These are phyloP conservation scores for Globisporangium megalacanthum DNA, from an alignment of 352 stramenopile genomes.

Conservation along the genomic window DNA sequence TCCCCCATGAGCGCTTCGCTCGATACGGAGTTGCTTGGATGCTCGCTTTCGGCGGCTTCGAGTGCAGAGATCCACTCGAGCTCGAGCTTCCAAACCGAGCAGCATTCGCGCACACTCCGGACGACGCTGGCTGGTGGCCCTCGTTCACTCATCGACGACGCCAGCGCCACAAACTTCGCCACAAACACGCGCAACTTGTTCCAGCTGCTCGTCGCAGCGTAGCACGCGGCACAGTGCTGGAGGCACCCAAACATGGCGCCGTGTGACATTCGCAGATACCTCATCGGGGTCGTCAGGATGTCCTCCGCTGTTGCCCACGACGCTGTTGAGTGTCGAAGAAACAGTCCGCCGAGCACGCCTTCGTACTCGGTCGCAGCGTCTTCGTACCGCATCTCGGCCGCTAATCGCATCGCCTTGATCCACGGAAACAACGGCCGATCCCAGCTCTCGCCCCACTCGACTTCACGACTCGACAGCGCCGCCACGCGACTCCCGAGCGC, in stretches of 20 bases:
- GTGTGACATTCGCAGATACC: conserved; percentile 29
- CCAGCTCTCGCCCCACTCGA: conserved; percentile 10
- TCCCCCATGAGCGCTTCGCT: background rate
- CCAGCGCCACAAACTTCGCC: conserved; percentile 20
- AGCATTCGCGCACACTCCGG: conserved; percentile 27
- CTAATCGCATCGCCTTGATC: conserved; percentile 30
- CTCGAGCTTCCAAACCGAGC: conserved; percentile 32
- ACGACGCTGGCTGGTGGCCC: conserved; percentile 18
- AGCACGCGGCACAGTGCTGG: conserved; percentile 46
- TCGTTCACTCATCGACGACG: conserved; percentile 18
- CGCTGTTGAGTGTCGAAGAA: background rate
- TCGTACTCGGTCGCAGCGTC: conserved; percentile 46
- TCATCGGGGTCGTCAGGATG: conserved; percentile 23
- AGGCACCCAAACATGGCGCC: conserved; percentile 34
- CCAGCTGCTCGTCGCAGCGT: conserved; percentile 38
- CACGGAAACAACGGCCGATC: conserved; percentile 32
- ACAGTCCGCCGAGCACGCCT: conserved; percentile 17
- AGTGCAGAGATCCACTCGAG: conserved; percentile 22
- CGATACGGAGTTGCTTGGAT: background rate
- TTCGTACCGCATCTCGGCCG: conserved; percentile 64
- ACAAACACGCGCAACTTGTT: conserved; percentile 26
- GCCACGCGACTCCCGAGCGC: conserved; percentile 18
- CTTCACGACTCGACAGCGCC: conserved; percentile 8
- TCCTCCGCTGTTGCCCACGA: conserved; percentile 1
- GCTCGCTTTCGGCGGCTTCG: conserved; percentile 6